These are phyloP conservation scores for Phytophthora tentaculata DNA, from an alignment of 352 stramenopile species.

Conservation along the genomic window DNA sequence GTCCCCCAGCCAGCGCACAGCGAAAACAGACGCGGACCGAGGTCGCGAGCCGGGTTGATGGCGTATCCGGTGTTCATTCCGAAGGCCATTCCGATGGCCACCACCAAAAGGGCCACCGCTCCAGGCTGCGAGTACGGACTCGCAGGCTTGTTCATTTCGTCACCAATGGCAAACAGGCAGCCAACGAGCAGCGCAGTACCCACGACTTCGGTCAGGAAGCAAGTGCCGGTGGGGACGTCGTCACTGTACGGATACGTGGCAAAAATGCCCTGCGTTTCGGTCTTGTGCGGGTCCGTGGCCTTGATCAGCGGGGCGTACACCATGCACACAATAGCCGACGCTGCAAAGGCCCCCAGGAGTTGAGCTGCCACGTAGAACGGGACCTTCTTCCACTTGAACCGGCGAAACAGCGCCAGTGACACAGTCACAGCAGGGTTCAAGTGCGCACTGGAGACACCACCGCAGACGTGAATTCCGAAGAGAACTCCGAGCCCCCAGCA, in stretches of 20 bases:
- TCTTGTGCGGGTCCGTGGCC: slow-evolving; percentile 48
- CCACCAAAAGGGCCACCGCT: slow-evolving; percentile 54
- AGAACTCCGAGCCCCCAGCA: slow-evolving; percentile 66
- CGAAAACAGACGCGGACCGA: slow-evolving; percentile 53
- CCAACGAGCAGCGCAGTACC: slow-evolving; percentile 59
- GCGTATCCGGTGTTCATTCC: slow-evolving; percentile 77
- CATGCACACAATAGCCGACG: slow-evolving; percentile 44
- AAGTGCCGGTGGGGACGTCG: slow-evolving; percentile 47
- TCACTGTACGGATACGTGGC: slow-evolving; percentile 55
- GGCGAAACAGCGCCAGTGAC: slow-evolving; percentile 51
- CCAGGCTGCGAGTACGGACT: slow-evolving; percentile 46
- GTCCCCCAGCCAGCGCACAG: slow-evolving; percentile 46
- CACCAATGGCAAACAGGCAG: slow-evolving; percentile 61
- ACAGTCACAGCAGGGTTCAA: slow-evolving; percentile 64
- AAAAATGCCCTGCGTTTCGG: slow-evolving; percentile 49
- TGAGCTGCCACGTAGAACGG: slow-evolving; percentile 44
- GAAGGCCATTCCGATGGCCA: slow-evolving; percentile 70
- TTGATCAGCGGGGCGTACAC: slow-evolving; percentile 58
- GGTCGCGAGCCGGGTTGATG: slow-evolving; percentile 64
- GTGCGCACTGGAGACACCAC: slow-evolving; percentile 53
- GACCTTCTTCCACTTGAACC: slow-evolving; percentile 48
- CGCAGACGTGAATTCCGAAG: slow-evolving; percentile 61
- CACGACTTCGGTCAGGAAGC: slow-evolving; percentile 70
- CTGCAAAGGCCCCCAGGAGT: slow-evolving; percentile 48
- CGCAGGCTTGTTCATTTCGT: slow-evolving; percentile 61